Base-by-base conservation (phyloP, 225 moss, liverwort and hornwort genomes). In the Pleurozium schreberi region DNA sequence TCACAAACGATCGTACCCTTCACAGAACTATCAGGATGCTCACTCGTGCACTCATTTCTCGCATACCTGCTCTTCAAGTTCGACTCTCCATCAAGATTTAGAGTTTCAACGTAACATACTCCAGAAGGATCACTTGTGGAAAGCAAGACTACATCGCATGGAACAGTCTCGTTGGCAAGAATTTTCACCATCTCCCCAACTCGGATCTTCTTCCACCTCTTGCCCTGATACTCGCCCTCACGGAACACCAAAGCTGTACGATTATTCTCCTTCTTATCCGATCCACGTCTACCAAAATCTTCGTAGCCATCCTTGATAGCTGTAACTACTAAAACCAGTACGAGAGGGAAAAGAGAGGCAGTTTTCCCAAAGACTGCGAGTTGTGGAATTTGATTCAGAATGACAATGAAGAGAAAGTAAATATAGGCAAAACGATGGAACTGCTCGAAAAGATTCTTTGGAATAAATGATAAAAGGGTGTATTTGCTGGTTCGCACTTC, bases 51-150 rank as follows among this genome's bases (percentile, higher is more conserved):
- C 80, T 97, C 98, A 66, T 88, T 92, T 87, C 92, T 94, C 23
- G 98, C 97, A 90, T 97, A 97, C 86, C 98, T 94, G 76, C 95
- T 95, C 91, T 98, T 98, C n/a, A 98, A 92, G 75, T 97, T 98
- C 22, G 97, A 94, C 88, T 98, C 98, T 61, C 98, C 98, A 82
- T 98, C 98, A 70, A 98, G 92, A 91, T 98, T 98, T 83, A 98
- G 82, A 60, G 98, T 98, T 91, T 98, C 96, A 15, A 97, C 92
- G 57, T 96, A 98, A 64, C 95, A 93, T 10, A 97, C 86, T 77
- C 97, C 98, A 82, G 94, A 95, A 17, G 91, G 63, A 36, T 98
- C 96, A 75, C 98, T 98, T 25, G 95, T 94, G 17, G 91, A 89
- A 84, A 97, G 93, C 71, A 98, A 84, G 66, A 96, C 96, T n/a